A percentile compares a stretch with the other conserved stretches of the same genome.
Conservation (phyloP, 352 stramenopile genomes). For the Thraustochytrium sp. region DNA sequence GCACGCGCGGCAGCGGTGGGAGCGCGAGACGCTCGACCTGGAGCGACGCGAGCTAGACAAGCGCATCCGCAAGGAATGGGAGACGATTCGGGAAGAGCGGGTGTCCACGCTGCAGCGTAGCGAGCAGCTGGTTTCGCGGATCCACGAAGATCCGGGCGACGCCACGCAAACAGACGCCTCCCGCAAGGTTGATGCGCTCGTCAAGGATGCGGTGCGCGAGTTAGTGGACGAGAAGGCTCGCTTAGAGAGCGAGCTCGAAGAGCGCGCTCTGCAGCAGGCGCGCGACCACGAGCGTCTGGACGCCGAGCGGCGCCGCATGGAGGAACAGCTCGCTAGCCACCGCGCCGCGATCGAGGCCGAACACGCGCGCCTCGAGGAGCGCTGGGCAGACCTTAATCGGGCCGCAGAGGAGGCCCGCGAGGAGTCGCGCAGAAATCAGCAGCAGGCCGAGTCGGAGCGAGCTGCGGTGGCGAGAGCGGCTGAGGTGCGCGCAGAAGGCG, state of each 20-base stretch:
- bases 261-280: not conserved
- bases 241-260: not conserved
- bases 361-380: not conserved
- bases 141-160: not conserved
- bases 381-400: not conserved
- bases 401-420: not conserved
- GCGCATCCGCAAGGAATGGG: not conserved
- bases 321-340: not conserved
- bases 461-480: not conserved
- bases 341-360: not conserved
- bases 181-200: not conserved
- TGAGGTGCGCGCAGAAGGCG: not conserved
- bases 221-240: not conserved
- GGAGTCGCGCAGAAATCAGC: not conserved
- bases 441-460: not conserved
- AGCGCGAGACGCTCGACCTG: not conserved
- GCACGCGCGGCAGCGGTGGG: not conserved
- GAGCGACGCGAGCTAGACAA: not conserved
- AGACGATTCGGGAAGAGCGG: not conserved
- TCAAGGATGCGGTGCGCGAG: slow-evolving; percentile 3
- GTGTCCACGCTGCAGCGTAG: not conserved
- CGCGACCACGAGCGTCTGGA: not conserved
- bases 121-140: not conserved
- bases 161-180: not conserved
- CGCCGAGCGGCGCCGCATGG: not conserved